These are phyloP conservation scores for Starmera pachycereana DNA, from an alignment of 805 yeast species.

Conservation along the genomic window DNA sequence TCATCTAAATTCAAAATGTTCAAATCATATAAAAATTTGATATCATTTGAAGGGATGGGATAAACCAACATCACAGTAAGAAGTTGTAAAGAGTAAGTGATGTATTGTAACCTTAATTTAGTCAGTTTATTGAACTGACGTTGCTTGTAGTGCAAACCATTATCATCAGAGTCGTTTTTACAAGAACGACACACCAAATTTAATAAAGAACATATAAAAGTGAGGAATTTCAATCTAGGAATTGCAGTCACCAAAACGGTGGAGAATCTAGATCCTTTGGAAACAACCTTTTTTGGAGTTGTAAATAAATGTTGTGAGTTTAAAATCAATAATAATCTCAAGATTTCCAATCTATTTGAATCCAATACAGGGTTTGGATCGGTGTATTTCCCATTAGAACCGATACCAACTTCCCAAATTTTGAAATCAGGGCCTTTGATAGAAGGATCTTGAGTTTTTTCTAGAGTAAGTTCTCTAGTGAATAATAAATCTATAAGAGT, in stretches of 20 bases:
- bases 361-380: conserved; percentile 37
- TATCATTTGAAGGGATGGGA: conserved; percentile 44
- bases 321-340: conserved; percentile 51
- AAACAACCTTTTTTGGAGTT: conserved; percentile 29
- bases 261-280: conserved; percentile 50
- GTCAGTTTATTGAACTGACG: conserved; percentile 14
- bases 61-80: conserved; percentile 51
- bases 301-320: conserved; percentile 48
- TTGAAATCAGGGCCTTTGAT: conserved; percentile 25
- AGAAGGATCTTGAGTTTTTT: conserved; percentile 1
- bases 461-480: conserved; percentile 46
- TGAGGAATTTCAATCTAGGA: conserved; percentile 37
- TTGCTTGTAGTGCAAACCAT: conserved; percentile 31
- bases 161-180: conserved; percentile 27
- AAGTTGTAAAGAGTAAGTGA: conserved; percentile 50
- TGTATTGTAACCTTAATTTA: conserved; percentile 35
- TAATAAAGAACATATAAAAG: conserved; percentile 57
- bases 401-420: conserved; percentile 82
- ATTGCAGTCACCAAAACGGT: conserved; percentile 41
- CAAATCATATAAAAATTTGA: conserved; percentile 24
- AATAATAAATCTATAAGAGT: conserved; percentile 39
- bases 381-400: conserved; percentile 23
- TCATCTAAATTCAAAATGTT: conserved; percentile 18
- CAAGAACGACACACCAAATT: conserved; percentile 52
- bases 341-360: conserved; percentile 54